Evolutionary conservation across 805 yeast genomes (phyloP).

Genomic region (Soucietia sequanensis): DNA sequence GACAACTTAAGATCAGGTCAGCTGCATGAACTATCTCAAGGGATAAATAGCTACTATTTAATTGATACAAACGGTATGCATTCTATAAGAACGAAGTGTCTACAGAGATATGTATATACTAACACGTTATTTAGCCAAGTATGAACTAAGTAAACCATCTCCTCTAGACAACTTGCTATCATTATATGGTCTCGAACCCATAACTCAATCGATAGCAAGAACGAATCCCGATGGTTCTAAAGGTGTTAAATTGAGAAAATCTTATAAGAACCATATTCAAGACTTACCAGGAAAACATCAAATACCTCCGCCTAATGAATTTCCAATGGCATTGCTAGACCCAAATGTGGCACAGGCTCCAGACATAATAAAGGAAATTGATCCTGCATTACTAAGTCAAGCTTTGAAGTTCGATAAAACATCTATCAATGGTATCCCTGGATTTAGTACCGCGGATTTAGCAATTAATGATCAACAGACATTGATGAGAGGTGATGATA

Average conservation of each 20-base stretch:
- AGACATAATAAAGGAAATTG: conserved; percentile 48
- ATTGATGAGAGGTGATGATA: conserved; percentile 40
- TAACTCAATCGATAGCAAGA: conserved; percentile 82
- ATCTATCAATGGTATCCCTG: conserved; percentile 69
- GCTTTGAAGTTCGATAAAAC: conserved; percentile 64
- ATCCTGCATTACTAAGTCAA: conserved; percentile 44
- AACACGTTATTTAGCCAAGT: conserved; percentile 23
- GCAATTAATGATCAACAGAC: conserved; percentile 55
- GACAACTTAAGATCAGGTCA: too few relatives aligned
- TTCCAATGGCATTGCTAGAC: conserved; percentile 36
- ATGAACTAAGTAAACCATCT: conserved; percentile 56
- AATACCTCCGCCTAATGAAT: conserved; percentile 49
- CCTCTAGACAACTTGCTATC: conserved; percentile 70
- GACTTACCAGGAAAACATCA: conserved; percentile 81
- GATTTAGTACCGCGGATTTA: conserved; percentile 66
- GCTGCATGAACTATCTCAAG: too few relatives aligned
- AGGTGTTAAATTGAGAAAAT: conserved; percentile 89
- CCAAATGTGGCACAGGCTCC: conserved; percentile 40
- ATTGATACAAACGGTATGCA: conserved; percentile 23
- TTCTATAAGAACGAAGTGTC: conserved; percentile 2
- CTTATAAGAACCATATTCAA: conserved; percentile 87
- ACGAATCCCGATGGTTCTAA: conserved; percentile 84
- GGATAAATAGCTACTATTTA: conserved; percentile 24
- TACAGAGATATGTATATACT: conserved; percentile 8
- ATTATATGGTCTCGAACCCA: conserved; percentile 61